These are phyloP conservation scores for Colletotrichum scovillei DNA, from an alignment of 2,329 filamentous ascomycete genomes.

Conservation along the genomic window DNA sequence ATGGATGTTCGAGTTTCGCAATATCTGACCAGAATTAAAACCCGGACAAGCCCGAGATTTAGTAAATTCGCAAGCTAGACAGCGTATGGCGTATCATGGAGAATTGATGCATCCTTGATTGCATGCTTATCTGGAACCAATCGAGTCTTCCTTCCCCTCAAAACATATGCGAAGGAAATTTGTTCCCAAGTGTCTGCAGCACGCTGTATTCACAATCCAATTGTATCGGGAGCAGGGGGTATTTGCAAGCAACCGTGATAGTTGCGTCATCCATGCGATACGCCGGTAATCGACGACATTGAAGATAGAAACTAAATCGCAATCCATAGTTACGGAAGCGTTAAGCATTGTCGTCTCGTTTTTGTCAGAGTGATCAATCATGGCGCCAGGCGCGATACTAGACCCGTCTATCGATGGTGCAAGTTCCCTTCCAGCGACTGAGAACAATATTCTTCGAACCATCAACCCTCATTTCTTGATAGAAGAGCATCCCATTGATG, in stretches of 20 bases:
- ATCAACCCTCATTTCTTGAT: not conserved
- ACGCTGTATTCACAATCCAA: not conserved
- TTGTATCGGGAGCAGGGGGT: not conserved
- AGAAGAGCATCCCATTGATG: slow-evolving; percentile 44
- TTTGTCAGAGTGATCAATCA: not conserved
- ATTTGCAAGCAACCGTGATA: not conserved
- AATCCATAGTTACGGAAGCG: not conserved
- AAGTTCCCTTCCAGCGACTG: not conserved
- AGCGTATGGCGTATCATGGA: not conserved
- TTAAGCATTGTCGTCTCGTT: not conserved
- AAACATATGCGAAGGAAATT: not conserved
- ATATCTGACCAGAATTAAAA: not conserved
- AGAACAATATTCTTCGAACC: not conserved
- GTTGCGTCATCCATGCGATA: not conserved
- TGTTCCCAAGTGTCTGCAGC: not conserved
- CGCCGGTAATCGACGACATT: not conserved
- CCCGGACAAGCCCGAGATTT: not conserved
- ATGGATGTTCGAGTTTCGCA: not conserved
- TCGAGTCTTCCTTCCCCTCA: not conserved
- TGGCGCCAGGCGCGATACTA: not conserved
- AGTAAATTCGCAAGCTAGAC: not conserved
- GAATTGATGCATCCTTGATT: not conserved
- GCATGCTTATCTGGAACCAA: not conserved
- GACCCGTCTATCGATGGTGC: not conserved
- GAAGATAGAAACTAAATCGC: not conserved